Base-by-base conservation (phyloP, 1,139 yeast species). In the Yamadazyma kanchanaburiensis region DNA sequence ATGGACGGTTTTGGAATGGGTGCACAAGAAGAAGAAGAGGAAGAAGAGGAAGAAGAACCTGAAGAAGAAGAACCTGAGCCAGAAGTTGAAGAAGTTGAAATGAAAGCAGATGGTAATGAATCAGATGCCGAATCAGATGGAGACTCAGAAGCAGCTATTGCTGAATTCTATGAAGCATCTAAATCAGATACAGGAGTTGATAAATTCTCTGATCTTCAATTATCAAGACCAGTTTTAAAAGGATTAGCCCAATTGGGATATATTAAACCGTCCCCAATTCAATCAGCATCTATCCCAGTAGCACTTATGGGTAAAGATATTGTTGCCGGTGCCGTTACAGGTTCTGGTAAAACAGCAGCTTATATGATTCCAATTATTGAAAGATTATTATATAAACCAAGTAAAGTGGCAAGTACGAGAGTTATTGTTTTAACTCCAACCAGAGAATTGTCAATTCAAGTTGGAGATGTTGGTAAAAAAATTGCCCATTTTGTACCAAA, bases 281-380 rank as follows among this genome's bases (percentile, higher is more conserved):
- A 91, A 63, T 71, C 91, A 34, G 87, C 96, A 2, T 78, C 95
- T 10, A 88, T 91, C 41, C 98, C 99, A 7, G 80, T 89, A 33
- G 96, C 96, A 0, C 69, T 91, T 25, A 60, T 85, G 43, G 98
- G 98, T 46, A 89, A 86, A 51, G 96, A 87, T 56, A 77, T 91
- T 32, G 96, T 91, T 45, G 99, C 98, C n/a, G 97, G 97, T 65
- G 98, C 98, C 21, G 95, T 86, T 16, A 91, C 99, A 3, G 99
- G 99, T 64, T 88, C 97, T 21, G 99, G 99, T 75, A 91, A 91
- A 56, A 94, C 99, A 12, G 98, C 97, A 5, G 98, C 98, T 2
- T 91, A 87, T 52, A 80, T 91, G 81, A 84, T 91, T 34, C 99
- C 98, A 12, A 86, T 91, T 23, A 77, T 94, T 38, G 98, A 94